Conservation (phyloP, 2,329 filamentous ascomycete genomes). For the Aureobasidium uvarum region DNA sequence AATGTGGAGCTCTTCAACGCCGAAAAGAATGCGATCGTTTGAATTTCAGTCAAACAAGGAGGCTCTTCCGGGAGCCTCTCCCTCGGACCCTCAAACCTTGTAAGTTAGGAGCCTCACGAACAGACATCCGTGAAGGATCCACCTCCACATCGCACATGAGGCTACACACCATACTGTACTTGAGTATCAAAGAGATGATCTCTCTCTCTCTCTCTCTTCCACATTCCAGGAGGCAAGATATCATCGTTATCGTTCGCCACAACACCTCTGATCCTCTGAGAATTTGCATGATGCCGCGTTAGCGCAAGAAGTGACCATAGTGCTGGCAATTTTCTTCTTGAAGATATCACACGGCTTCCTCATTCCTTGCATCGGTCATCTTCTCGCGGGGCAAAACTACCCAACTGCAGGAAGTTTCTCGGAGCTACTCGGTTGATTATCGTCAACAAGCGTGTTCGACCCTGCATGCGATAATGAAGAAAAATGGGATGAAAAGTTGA, state of each 20-base stretch:
- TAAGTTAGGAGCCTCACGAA: not conserved
- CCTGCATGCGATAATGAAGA: constrained; percentile 6
- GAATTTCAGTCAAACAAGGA: not conserved
- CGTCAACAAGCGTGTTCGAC: not conserved
- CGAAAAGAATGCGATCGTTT: not conserved
- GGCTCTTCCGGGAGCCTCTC: not conserved
- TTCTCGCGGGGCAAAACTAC: not conserved
- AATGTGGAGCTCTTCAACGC: not conserved
- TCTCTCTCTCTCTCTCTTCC: not conserved
- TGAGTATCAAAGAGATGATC: not conserved
- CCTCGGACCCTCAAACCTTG: not conserved
- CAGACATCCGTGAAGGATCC: not conserved
- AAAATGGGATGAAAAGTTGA: not conserved
- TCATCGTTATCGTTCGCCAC: not conserved
- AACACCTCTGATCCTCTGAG: not conserved
- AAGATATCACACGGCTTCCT: not conserved
- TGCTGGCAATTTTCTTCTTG: not conserved
- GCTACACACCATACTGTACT: not conserved
- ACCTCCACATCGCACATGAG: not conserved
- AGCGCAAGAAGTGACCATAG: not conserved
- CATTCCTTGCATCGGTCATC: not conserved
- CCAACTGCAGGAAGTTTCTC: not conserved
- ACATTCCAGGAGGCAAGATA: not conserved
- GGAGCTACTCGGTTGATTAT: not conserved
- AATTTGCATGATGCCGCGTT: not conserved